These are phyloP conservation scores for Xylariaceae sp. DNA, from an alignment of 2,329 filamentous ascomycete genomes.

Conservation along the genomic window DNA sequence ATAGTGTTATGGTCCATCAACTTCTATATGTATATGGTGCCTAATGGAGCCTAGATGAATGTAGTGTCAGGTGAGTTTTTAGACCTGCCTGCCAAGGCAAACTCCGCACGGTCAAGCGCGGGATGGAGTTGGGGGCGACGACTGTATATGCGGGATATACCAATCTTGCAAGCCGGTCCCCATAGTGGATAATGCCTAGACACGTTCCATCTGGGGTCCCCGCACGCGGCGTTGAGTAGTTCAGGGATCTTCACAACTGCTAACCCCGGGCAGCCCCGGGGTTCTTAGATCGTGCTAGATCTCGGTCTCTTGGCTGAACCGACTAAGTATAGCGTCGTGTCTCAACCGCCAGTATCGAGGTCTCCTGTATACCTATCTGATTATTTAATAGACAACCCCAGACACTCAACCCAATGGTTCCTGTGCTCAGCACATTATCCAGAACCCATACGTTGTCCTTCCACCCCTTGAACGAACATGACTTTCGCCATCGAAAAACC, in stretches of 20 bases:
- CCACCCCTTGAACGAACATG: conserved; percentile 19
- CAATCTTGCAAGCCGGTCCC: not conserved
- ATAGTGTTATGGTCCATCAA: too few relatives aligned
- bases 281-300: not conserved
- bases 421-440: not conserved
- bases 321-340: not conserved
- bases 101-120: too few relatives aligned
- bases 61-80: too few relatives aligned
- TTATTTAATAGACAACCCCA: not conserved
- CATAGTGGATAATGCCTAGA: not conserved
- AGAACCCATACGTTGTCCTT: not conserved
- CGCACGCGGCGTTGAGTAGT: not conserved
- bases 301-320: not conserved
- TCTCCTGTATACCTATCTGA: not conserved
- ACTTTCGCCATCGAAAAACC: conserved; percentile 22
- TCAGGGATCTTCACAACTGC: not conserved
- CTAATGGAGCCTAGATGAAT: too few relatives aligned
- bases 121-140: too few relatives aligned
- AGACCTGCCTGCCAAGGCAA: too few relatives aligned
- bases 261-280: too few relatives aligned
- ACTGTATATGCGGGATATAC: not conserved
- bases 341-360: not conserved
- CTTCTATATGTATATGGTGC: too few relatives aligned
- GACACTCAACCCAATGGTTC: not conserved
- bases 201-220: not conserved